phyloP scores from a whole-genome alignment of 306 rosid genomes.

The Quercus wislizeni region DNA sequence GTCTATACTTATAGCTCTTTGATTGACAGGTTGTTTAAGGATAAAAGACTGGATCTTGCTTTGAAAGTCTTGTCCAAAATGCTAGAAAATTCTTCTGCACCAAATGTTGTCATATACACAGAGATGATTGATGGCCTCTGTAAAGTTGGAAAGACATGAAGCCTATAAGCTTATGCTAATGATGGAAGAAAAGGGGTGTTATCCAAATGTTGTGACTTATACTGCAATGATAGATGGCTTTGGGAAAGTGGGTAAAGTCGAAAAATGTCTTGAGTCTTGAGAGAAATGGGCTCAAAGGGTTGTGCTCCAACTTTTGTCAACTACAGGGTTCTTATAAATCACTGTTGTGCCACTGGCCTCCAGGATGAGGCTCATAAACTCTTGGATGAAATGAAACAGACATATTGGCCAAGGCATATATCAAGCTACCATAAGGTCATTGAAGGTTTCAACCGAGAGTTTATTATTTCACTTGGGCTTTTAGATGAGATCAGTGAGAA shows the following conservation, averaged over 20 bases:
- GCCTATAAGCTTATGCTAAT: conserved; percentile 77
- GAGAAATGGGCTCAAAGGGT: conserved; percentile 74
- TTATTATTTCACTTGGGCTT: conserved; percentile 62
- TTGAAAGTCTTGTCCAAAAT: conserved; percentile 77
- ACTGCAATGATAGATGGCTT: conserved; percentile 90
- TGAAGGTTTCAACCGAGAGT: conserved; percentile 72
- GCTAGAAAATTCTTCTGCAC: conserved; percentile 72
- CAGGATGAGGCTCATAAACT: conserved; percentile 74
- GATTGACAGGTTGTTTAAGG: conserved; percentile 72
- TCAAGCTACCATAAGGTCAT: conserved; percentile 61
- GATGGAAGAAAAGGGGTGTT: conserved; percentile 82
- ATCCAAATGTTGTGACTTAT: conserved; percentile 83
- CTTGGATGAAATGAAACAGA: conserved; percentile 83
- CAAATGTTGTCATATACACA: conserved; percentile 85
- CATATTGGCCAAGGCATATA: conserved; percentile 76
- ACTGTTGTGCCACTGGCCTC: conserved; percentile 64
- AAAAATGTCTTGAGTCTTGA: conserved; percentile 63
- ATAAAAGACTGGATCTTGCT: conserved; percentile 71
- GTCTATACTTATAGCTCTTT: conserved; percentile 81
- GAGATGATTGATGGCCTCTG: conserved; percentile 88
- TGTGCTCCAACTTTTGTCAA: conserved; percentile 89
- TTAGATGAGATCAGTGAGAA: conserved; percentile 56
- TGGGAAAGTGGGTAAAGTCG: conserved; percentile 67
- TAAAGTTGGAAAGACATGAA: conserved; percentile 71
- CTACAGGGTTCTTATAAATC: conserved; percentile 76